Evolutionary conservation across 202 grass and related monocot genomes (phyloP).

Genomic region (Musa balbisiana): DNA sequence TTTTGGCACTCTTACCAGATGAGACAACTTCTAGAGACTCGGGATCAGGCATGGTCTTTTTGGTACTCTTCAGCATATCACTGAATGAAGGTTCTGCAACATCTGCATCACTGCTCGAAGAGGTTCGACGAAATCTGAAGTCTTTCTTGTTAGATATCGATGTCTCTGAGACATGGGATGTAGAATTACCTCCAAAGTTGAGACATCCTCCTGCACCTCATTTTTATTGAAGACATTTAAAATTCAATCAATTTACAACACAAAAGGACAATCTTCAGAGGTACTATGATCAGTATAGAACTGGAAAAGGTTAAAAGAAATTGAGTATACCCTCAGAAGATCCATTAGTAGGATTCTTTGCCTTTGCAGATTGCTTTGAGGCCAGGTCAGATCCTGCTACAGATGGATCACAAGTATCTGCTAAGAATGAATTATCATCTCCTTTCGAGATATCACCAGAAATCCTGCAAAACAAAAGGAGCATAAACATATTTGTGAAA

Average conservation of each 20-base stretch:
- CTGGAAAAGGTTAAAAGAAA: background rate
- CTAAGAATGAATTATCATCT: slow-evolving; percentile 28
- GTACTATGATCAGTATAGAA: too few relatives aligned
- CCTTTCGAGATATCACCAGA: background rate
- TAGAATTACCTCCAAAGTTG: background rate
- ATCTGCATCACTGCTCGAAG: slow-evolving; percentile 36
- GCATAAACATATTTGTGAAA: background rate
- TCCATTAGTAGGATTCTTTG: slow-evolving; percentile 39
- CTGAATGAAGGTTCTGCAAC: slow-evolving; percentile 65
- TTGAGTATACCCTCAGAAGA: slow-evolving; percentile 44
- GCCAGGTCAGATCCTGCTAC: slow-evolving; percentile 22
- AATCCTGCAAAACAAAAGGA: background rate
- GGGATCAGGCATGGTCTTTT: slow-evolving; percentile 46
- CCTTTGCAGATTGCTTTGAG: slow-evolving; percentile 26
- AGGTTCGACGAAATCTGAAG: slow-evolving; percentile 25
- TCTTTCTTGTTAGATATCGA: slow-evolving; percentile 50
- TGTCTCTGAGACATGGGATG: slow-evolving; percentile 19
- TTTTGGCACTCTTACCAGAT: slow-evolving; percentile 65
- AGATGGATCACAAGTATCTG: slow-evolving; percentile 29
- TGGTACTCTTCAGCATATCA: slow-evolving; percentile 80
- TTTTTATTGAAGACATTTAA: background rate
- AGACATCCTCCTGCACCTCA: background rate
- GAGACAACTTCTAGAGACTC: slow-evolving; percentile 37
- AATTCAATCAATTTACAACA: background rate
- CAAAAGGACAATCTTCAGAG: too few relatives aligned